Base-by-base conservation (phyloP, 108 stramenopile species). In the Nitzschia inconspicua region DNA sequence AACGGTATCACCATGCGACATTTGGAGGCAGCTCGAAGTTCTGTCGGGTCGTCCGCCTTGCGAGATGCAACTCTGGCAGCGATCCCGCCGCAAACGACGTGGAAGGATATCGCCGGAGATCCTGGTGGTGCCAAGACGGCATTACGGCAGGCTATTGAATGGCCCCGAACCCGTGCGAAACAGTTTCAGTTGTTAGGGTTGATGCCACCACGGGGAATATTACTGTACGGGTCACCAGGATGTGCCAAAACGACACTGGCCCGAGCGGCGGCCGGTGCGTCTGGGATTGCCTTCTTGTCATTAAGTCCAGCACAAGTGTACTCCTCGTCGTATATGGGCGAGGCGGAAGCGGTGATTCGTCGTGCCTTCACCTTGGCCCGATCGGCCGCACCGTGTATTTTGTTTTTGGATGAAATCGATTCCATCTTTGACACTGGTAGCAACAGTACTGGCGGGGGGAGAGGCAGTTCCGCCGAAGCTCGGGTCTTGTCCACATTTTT, bases 341-440 rank as follows among this genome's bases (percentile, higher is more conserved):
- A 98, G 60, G 91, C 95, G 9, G 99, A 99, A 75, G 85, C 83
- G 7, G 90, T 95, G 37, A 83, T 98, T 6, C 88, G 98, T 20
- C 75, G 90, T 10, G 89, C 95, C 4, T 99, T 98, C 64, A 74
- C 84, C 29, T 70, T 93, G 61, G 97, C 99, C 5, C 79, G 95
- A 48, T 80, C 93, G 9, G 94, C 95, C 5, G 80, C 95, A 2
- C 99, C 99, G 0, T 97, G 96, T 69, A 78, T 98, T 41, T 70
- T 99, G 40, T 98, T 99, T 69, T 98, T 99, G 68, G 99, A 99
- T 69, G 99, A 99, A 72, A 86, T 99, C 43, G 98, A 99, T 76
- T 85, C 96, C 13, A 93, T 99, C 47, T 81, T 96, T 58, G 84
- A 76, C 1, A 47, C 62, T 20, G 60, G 66, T 6, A 56, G 47